phyloP scores from a whole-genome alignment of 768 basidiomycete genomes.

The Podaxis carcinomalis region DNA sequence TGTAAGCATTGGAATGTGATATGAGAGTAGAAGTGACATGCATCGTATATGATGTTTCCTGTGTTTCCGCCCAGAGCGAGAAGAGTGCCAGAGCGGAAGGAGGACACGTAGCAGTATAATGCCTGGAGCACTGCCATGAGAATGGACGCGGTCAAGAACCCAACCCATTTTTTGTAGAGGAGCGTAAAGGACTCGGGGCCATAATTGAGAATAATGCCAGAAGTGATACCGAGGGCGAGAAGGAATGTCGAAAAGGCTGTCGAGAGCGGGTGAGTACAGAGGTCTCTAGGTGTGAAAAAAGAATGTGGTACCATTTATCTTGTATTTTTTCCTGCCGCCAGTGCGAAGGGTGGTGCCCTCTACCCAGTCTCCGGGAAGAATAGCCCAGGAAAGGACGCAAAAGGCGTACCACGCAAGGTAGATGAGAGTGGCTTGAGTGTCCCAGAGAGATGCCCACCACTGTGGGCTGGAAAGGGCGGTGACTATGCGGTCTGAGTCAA shows the following conservation, averaged over 20 bases:
- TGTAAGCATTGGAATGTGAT: neutral
- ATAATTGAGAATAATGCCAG: conserved; percentile 64
- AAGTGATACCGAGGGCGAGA: conserved; percentile 68
- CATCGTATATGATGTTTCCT: conserved; percentile 86
- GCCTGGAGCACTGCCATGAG: conserved; percentile 78
- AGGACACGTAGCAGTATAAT: conserved; percentile 60
- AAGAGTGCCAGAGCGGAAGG: conserved; percentile 65
- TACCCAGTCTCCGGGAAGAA: conserved; percentile 73
- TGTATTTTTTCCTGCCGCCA: conserved; percentile 79
- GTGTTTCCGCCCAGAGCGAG: conserved; percentile 93
- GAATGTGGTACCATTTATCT: conserved; percentile 78
- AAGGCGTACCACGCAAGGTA: conserved; percentile 94
- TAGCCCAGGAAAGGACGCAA: conserved; percentile 73
- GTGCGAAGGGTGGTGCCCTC: conserved; percentile 69
- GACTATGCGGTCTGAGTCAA: conserved; percentile 38
- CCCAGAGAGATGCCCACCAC: conserved; percentile 82
- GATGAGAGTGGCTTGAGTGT: conserved; percentile 66
- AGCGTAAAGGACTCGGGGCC: conserved; percentile 85
- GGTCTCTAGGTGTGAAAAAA: neutral
- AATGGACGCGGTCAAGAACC: conserved; percentile 79
- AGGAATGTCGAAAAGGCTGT: conserved; percentile 86
- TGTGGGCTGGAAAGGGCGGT: conserved; percentile 39
- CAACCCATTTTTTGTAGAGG: conserved; percentile 89
- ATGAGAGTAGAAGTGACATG: conserved; percentile 33
- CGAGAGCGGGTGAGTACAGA: conserved; percentile 2